These are phyloP conservation scores for Globisporangium echinulatum DNA, from an alignment of 352 stramenopile species.

Conservation along the genomic window DNA sequence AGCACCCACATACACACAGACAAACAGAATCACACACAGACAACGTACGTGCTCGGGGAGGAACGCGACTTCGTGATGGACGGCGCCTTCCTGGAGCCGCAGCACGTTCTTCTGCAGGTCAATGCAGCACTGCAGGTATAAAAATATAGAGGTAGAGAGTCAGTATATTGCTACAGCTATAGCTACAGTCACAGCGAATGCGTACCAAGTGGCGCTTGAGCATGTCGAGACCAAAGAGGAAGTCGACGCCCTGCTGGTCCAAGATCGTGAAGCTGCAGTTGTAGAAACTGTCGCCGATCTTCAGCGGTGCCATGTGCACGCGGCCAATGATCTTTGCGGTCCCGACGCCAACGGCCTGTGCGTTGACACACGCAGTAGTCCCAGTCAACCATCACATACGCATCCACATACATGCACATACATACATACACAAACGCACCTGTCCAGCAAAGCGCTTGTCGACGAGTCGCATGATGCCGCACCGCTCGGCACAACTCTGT, in stretches of 20 bases:
- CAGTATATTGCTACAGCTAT: too few relatives aligned
- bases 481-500: conserved; percentile 84
- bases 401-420: neutral
- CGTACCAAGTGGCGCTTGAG: conserved; percentile 92
- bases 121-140: conserved; percentile 83
- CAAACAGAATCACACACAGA: neutral
- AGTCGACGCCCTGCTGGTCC: conserved; percentile 93
- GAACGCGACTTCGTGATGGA: conserved; percentile 78
- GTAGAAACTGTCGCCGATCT: conserved; percentile 88
- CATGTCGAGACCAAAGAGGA: conserved; percentile 98
- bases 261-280: conserved; percentile 94
- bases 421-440: conserved; percentile 15
- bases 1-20: neutral
- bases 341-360: conserved; percentile 91
- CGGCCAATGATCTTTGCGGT: conserved; percentile 95
- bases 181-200: neutral
- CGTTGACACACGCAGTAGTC: neutral
- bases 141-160: neutral
- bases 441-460: conserved; percentile 87
- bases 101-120: conserved; percentile 92
- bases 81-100: conserved; percentile 59
- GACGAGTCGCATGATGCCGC: conserved; percentile 85
- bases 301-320: conserved; percentile 91
- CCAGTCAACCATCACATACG: neutral
- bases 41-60: conserved; percentile 74